phyloP scores from a whole-genome alignment of 805 yeast genomes.

The Starmerella davenportii region DNA sequence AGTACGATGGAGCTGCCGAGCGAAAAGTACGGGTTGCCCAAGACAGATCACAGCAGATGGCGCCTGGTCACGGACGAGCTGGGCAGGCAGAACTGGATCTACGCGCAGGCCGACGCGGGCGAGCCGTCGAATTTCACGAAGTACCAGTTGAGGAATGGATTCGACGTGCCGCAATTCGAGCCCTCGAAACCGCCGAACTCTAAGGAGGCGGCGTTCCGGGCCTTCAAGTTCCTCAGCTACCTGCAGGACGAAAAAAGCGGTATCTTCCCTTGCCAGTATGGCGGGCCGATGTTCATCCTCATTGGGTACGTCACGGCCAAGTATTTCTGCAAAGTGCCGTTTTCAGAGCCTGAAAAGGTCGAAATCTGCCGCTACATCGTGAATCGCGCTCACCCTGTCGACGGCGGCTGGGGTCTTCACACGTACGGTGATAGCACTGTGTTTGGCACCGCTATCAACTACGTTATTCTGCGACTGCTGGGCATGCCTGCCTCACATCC shows the following conservation, averaged over 20 bases:
- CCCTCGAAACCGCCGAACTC: slow-evolving; percentile 17
- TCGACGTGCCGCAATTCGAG: slow-evolving; percentile 13
- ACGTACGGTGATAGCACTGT: slow-evolving; percentile 84
- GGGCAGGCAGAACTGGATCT: slow-evolving; percentile 76
- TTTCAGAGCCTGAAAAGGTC: slow-evolving; percentile 43
- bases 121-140: slow-evolving; percentile 18
- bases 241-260: slow-evolving; percentile 72
- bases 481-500: slow-evolving; percentile 63
- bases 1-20: slow-evolving; percentile 26
- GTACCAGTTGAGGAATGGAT: slow-evolving; percentile 18
- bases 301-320: slow-evolving; percentile 68
- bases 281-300: slow-evolving; percentile 96
- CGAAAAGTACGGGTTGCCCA: slow-evolving; percentile 47
- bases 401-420: slow-evolving; percentile 99
- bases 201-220: slow-evolving; percentile 41
- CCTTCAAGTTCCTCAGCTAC: slow-evolving; percentile 47
- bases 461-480: slow-evolving; percentile 58
- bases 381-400: slow-evolving; percentile 90
- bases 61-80: slow-evolving; percentile 46
- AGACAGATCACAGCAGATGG: slow-evolving; percentile 62
- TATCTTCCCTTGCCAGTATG: slow-evolving; percentile 75
- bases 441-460: slow-evolving; percentile 82
- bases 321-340: slow-evolving; percentile 49
- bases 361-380: slow-evolving; percentile 75
- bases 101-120: slow-evolving; percentile 27